Base-by-base conservation (phyloP, 2,329 filamentous ascomycete species). In the Aspergillus sojae region DNA sequence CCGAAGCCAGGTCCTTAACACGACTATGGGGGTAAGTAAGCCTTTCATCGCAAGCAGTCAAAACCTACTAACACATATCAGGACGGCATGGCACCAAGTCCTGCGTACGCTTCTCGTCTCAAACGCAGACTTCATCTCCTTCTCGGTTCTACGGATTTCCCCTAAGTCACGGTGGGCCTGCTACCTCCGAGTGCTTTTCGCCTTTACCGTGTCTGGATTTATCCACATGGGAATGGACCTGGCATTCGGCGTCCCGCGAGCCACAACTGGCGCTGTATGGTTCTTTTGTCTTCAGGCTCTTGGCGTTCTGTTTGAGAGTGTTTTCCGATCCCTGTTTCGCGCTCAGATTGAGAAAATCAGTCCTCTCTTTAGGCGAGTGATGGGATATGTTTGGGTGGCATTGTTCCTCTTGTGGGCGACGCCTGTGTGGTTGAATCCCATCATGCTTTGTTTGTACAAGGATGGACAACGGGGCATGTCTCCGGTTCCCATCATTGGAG, bases 341-440 rank as follows among this genome's bases (percentile, higher is more conserved):
- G 46, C 26, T 6, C 39, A 23, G 10, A 45, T 61, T 19, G 21
- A 14, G 12, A 4, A 6, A 2, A 43, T 66, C 58, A 52, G 26
- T 16, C 23, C 30, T 1, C 16, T 58, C 11, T 11, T 50, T 12
- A 56, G 54, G n/a, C 46, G 39, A 7, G 50, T 21, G 1, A 7
- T 68, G 1, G 69, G 68, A 14, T 70, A 64, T 57, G n/a, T 58
- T 14, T 70, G 69, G 69, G 68, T 70, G 0, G 16, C 19, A 7
- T 9, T 16, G 9, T 70, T 71, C 32, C 48, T 71, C 32, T 6
- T 64, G 3, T 68, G 64, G 67, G 57, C 34, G 7, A 50, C 63
- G 12, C 68, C 69, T 1, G 65, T 68, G 3, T 71, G 69, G 69
- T 50, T 68, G 30, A 65, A 68, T 57, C 68, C 69, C 28, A 66